Evolutionary conservation across 2,329 filamentous ascomycete genomes (phyloP).

Genomic region (Botrytis pseudocinerea): DNA sequence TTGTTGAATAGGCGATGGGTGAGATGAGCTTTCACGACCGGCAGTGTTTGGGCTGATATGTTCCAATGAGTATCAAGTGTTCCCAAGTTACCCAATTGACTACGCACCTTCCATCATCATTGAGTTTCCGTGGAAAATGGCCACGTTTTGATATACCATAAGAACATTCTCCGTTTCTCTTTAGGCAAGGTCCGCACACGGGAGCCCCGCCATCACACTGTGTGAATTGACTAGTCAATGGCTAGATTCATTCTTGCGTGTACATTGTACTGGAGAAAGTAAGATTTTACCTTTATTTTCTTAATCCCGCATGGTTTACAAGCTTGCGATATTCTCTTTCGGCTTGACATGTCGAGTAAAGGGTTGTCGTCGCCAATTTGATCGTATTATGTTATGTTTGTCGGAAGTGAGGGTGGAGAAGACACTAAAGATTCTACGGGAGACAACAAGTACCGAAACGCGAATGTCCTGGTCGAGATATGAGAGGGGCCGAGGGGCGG

Average conservation of each 20-base stretch:
- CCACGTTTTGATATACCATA: slow-evolving; percentile 38
- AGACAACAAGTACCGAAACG: slow-evolving; percentile 13
- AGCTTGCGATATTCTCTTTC: slow-evolving; percentile 39
- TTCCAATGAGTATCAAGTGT: not conserved
- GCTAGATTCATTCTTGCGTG: not conserved
- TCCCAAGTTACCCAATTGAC: not conserved
- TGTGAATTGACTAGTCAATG: slow-evolving; percentile 17
- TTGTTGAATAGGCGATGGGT: not conserved
- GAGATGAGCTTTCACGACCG: slow-evolving; percentile 13
- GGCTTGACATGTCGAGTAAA: slow-evolving; percentile 17
- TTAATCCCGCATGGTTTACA: slow-evolving; percentile 36
- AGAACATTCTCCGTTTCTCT: slow-evolving; percentile 33
- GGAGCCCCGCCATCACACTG: slow-evolving; percentile 38
- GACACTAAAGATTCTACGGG: slow-evolving; percentile 5
- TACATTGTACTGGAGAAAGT: not conserved
- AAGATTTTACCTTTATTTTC: slow-evolving; percentile 36
- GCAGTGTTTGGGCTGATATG: slow-evolving; percentile 5
- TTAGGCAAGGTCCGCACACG: slow-evolving; percentile 34
- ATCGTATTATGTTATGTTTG: not conserved
- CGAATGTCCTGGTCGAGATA: not conserved
- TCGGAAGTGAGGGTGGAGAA: not conserved
- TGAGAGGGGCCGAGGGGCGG: not conserved
- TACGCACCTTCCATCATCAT: slow-evolving; percentile 28
- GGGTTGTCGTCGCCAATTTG: not conserved
- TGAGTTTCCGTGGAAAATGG: slow-evolving; percentile 15